phyloP scores from a whole-genome alignment of 345 rosid species.

The Brassica juncea region DNA sequence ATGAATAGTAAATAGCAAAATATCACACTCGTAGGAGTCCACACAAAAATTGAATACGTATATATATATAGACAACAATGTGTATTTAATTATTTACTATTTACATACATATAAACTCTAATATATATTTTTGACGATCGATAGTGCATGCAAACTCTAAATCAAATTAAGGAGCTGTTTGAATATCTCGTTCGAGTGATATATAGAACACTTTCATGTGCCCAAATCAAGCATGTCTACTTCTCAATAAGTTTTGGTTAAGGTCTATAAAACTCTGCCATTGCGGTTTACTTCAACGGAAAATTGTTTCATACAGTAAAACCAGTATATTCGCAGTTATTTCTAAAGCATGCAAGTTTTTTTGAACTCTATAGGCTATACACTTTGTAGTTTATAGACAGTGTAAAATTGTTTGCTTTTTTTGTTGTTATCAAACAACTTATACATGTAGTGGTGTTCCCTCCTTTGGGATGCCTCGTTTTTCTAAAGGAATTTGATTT shows the following conservation, averaged over 20 bases:
- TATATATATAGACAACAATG: not conserved
- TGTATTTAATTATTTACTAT: not conserved
- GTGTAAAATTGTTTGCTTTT: not conserved
- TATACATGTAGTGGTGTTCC: not conserved
- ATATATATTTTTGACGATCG: not conserved
- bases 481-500: not conserved
- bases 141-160: not conserved
- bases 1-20: slow-evolving; percentile 18
- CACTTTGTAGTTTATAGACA: not conserved
- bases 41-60: not conserved
- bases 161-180: not conserved
- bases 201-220: not conserved
- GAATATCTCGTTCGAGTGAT: not conserved
- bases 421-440: not conserved
- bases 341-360: not conserved
- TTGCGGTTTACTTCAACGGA: not conserved
- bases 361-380: not conserved
- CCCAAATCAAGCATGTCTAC: not conserved
- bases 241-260: not conserved
- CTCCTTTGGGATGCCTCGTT: not conserved
- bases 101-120: not conserved
- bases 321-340: not conserved
- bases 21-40: slow-evolving; percentile 10
- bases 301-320: not conserved
- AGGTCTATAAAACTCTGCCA: not conserved